Evolutionary conservation across 495 filamentous ascomycete genomes (phyloP).

Genomic region (Xylaria palmicola): DNA sequence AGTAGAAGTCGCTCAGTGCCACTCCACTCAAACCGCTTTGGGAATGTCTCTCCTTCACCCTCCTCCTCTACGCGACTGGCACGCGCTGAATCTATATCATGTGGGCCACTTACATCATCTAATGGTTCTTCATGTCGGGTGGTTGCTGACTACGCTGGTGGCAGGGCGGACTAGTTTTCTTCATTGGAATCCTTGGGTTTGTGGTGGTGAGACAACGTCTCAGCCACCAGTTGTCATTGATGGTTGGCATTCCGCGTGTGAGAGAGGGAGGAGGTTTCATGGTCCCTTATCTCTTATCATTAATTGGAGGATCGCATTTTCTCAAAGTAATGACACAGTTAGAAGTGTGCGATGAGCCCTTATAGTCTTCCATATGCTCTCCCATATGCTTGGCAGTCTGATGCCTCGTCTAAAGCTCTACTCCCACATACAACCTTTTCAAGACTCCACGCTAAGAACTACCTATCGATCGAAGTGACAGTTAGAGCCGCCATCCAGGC

Average conservation of each 20-base stretch:
- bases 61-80: conserved; percentile 16
- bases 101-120: background rate
- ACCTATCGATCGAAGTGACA: too few relatives aligned
- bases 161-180: background rate
- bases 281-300: background rate
- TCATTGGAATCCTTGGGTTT: background rate
- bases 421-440: too few relatives aligned
- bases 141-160: too few relatives aligned
- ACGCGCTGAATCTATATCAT: conserved; percentile 3
- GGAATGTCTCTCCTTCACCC: background rate
- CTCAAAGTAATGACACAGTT: background rate
- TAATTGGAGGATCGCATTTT: background rate
- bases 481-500: too few relatives aligned
- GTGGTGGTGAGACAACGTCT: background rate
- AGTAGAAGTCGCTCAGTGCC: background rate
- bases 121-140: too few relatives aligned
- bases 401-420: too few relatives aligned
- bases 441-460: background rate
- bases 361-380: background rate
- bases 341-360: background rate
- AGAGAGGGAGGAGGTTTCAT: background rate
- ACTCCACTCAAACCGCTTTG: background rate
- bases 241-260: background rate
- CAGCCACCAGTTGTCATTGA: background rate
- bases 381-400: background rate